phyloP scores from a whole-genome alignment of 768 basidiomycete species.

The Glaciozyma antarctica region DNA sequence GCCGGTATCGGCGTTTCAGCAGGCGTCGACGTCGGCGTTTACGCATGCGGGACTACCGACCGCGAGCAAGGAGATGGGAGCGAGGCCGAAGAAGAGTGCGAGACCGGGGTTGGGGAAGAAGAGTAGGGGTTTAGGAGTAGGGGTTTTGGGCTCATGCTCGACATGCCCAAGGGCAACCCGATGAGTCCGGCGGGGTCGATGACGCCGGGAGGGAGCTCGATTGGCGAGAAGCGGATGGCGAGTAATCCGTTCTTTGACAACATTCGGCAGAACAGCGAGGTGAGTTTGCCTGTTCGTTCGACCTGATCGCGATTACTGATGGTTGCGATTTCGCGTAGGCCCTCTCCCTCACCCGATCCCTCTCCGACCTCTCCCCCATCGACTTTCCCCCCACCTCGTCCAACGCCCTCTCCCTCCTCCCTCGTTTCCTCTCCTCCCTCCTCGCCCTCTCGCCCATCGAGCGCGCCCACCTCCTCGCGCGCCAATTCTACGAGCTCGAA shows the following conservation, averaged over 20 bases:
- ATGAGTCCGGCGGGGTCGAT: background rate
- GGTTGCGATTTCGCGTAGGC: conserved; percentile 8
- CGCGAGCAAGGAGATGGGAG: background rate
- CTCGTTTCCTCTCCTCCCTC: conserved; percentile 27
- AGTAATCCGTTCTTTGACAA: conserved; percentile 91
- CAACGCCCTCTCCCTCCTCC: conserved; percentile 15
- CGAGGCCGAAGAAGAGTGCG: background rate
- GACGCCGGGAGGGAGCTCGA: background rate
- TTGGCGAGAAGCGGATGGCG: conserved; percentile 14
- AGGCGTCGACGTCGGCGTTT: conserved; percentile 33
- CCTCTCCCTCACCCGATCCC: conserved; percentile 30
- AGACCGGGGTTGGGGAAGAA: conserved; percentile 25
- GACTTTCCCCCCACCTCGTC: conserved; percentile 22
- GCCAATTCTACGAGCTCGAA: conserved; percentile 90
- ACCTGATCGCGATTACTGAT: background rate
- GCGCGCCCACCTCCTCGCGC: conserved; percentile 64
- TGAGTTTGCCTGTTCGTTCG: background rate
- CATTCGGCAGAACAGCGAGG: conserved; percentile 48
- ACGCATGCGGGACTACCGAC: conserved; percentile 1
- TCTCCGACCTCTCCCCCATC: conserved; percentile 30
- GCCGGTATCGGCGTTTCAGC: conserved; percentile 42
- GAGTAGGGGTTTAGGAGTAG: conserved; percentile 21
- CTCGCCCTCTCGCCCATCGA: conserved; percentile 18
- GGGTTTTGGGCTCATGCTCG: conserved; percentile 1
- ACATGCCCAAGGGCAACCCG: background rate